These are phyloP conservation scores for Skeletonema potamos DNA, from an alignment of 108 stramenopile species.

Conservation along the genomic window DNA sequence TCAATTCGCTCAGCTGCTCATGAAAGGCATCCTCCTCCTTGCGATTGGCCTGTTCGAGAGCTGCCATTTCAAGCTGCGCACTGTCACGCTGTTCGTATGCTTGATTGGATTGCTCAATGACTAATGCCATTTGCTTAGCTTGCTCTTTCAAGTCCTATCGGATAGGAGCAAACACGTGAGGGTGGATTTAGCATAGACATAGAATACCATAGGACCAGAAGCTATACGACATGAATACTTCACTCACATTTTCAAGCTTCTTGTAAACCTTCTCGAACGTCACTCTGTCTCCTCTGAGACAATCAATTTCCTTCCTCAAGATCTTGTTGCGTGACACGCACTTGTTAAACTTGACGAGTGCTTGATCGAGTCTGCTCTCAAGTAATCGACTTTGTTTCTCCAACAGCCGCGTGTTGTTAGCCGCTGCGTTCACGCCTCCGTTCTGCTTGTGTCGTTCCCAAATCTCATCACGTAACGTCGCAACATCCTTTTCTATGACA, in stretches of 20 bases:
- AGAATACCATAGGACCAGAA: background rate
- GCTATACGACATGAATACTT: background rate
- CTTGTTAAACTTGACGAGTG: slow-evolving; percentile 87
- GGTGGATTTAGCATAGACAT: background rate
- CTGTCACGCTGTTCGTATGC: slow-evolving; percentile 89
- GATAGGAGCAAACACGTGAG: background rate
- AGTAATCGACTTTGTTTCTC: slow-evolving; percentile 82
- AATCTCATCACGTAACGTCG: slow-evolving; percentile 56
- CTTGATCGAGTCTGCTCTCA: slow-evolving; percentile 88
- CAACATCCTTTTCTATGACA: slow-evolving; percentile 63
- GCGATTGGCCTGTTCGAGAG: slow-evolving; percentile 79
- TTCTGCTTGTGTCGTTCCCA: slow-evolving; percentile 72
- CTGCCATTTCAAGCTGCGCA: slow-evolving; percentile 81
- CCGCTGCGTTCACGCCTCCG: slow-evolving; percentile 82
- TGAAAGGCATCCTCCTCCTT: slow-evolving; percentile 78
- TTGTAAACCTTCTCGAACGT: slow-evolving; percentile 86
- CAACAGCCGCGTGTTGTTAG: slow-evolving; percentile 59
- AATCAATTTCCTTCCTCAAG: slow-evolving; percentile 83
- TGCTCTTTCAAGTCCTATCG: slow-evolving; percentile 67
- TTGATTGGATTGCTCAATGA: slow-evolving; percentile 83
- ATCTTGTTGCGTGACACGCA: slow-evolving; percentile 71
- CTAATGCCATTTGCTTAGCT: slow-evolving; percentile 80
- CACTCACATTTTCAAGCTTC: slow-evolving; percentile 63
- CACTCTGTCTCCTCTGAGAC: slow-evolving; percentile 79
- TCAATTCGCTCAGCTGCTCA: slow-evolving; percentile 67